Evolutionary conservation across 2,329 filamentous ascomycete genomes (phyloP).

Genomic region (Claviceps fusiformis): DNA sequence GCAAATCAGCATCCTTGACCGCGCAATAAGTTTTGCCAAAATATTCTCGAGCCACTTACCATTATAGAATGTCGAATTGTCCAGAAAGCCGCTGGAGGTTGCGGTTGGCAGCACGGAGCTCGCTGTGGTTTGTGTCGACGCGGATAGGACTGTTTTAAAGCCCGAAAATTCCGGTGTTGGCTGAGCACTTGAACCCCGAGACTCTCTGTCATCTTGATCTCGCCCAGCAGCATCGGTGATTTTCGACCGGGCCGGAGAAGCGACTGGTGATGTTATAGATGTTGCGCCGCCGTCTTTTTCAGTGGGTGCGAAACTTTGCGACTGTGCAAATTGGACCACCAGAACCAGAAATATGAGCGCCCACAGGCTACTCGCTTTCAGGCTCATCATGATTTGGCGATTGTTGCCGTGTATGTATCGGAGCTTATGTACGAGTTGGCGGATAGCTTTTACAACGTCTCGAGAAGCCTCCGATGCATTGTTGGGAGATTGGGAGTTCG

Average conservation of each 20-base stretch:
- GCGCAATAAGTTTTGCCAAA: not conserved
- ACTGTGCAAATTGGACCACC: constrained; percentile 23
- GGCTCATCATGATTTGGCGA: constrained; percentile 18
- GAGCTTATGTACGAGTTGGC: constrained; percentile 6
- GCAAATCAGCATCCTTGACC: constrained; percentile 1
- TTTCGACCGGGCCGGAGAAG: not conserved
- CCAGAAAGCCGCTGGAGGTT: constrained; percentile 9
- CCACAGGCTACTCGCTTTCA: constrained; percentile 20
- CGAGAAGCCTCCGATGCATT: constrained; percentile 10
- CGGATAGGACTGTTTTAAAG: not conserved
- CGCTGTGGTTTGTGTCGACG: not conserved
- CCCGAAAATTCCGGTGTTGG: not conserved
- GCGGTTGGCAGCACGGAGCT: constrained; percentile 2
- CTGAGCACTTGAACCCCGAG: not conserved
- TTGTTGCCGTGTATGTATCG: constrained; percentile 1
- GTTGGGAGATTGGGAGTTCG: constrained; percentile 1
- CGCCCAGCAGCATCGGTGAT: not conserved
- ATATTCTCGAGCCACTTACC: constrained; percentile 12
- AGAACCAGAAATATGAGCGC: constrained; percentile 26
- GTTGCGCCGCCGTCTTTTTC: constrained; percentile 20
- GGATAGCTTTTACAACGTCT: constrained; percentile 9
- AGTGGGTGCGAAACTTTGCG: constrained; percentile 18
- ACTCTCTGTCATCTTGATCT: not conserved
- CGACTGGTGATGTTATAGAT: not conserved
- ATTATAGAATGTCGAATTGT: constrained; percentile 21